Conservation (phyloP, 352 stramenopile genomes). For the Pythium vanterpoolii region DNA sequence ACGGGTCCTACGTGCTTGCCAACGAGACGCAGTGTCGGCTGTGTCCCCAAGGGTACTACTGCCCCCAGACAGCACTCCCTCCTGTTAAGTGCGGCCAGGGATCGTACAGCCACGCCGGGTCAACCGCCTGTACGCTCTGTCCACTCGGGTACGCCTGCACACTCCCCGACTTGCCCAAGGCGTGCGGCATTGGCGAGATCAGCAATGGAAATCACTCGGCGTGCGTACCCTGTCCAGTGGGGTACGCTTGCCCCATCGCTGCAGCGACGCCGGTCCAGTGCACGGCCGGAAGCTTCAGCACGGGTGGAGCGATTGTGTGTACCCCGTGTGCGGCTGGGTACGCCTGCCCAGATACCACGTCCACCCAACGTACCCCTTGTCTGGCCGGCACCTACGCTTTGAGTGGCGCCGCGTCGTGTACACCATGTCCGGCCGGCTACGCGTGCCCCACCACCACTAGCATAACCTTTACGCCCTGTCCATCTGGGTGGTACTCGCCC, state of each 20-base stretch:
- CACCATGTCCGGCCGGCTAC: constrained; percentile 76
- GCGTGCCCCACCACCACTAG: constrained; percentile 65
- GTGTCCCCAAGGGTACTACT: constrained; percentile 38
- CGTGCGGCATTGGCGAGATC: constrained; percentile 38
- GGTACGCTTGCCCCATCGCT: constrained; percentile 47
- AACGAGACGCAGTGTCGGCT: constrained; percentile 35
- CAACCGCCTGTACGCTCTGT: constrained; percentile 40
- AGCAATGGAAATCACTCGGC: constrained; percentile 42
- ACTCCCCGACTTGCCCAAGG: constrained; percentile 18
- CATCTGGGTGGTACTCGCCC: constrained; percentile 65
- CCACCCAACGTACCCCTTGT: constrained; percentile 45
- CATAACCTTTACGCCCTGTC: constrained; percentile 51
- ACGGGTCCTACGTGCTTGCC: constrained; percentile 40
- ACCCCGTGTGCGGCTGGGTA: constrained; percentile 66
- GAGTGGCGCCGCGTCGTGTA: constrained; percentile 46
- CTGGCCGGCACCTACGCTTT: constrained; percentile 53
- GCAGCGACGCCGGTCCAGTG: constrained; percentile 36
- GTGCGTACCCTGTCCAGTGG: constrained; percentile 43
- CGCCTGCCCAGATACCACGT: constrained; percentile 60
- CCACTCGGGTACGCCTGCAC: constrained; percentile 45
- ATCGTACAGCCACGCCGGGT: constrained; percentile 26
- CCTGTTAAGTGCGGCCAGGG: constrained; percentile 15
- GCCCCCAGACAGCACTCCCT: constrained; percentile 6
- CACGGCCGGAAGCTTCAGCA: constrained; percentile 56
- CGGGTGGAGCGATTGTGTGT: constrained; percentile 45